These are phyloP conservation scores for Lathyrus sativus DNA, from an alignment of 306 rosid genomes.

Conservation along the genomic window DNA sequence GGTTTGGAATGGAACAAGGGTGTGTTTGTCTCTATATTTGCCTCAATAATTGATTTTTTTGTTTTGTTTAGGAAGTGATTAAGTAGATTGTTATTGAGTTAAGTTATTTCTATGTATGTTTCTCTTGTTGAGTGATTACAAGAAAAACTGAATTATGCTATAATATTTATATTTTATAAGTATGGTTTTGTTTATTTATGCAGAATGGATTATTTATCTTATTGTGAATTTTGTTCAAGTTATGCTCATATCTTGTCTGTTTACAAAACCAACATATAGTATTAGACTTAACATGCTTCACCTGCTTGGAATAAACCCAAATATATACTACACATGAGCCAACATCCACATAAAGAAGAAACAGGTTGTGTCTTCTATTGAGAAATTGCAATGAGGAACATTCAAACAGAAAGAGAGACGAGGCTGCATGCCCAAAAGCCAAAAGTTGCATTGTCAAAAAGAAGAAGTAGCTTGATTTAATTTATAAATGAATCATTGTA, in stretches of 20 bases:
- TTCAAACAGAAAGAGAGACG: no score
- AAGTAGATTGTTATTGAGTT: constrained; percentile 14
- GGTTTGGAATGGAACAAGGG: not conserved
- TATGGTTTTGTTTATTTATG: constrained; percentile 16
- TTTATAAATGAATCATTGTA: no score
- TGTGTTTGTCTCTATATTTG: constrained; percentile 3
- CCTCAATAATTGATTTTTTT: not conserved
- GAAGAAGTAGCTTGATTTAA: no score
- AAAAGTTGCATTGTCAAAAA: no score
- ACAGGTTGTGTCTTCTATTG: no score
- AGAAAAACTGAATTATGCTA: not conserved
- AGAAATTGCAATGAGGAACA: no score
- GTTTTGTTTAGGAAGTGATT: not conserved
- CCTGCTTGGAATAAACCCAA: no score
- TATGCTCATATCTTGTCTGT: not conserved
- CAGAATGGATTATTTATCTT: constrained; percentile 20
- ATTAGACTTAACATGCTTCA: no score
- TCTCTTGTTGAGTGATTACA: constrained; percentile 1
- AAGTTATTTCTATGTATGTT: constrained; percentile 22
- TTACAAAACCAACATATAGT: not conserved
- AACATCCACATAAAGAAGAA: no score
- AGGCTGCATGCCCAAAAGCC: no score
- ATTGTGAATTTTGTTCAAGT: not conserved
- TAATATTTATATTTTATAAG: not conserved
- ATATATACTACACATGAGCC: no score